Evolutionary conservation across 371 early-diverging fungal genomes (phyloP).

Genomic region (Lichtheimia corymbifera): DNA sequence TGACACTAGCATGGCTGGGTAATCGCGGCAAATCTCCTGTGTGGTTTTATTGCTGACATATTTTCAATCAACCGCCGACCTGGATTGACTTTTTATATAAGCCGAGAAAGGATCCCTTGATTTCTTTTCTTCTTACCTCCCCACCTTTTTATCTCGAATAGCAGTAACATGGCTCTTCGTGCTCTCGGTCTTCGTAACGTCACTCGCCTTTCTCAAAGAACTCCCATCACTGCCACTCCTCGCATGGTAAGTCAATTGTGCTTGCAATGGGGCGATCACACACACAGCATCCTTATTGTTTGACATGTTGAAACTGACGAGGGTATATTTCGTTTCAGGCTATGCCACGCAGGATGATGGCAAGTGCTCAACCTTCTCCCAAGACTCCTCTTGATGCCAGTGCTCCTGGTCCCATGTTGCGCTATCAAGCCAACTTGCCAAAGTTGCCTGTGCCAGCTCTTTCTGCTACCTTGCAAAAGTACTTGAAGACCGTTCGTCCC

Average conservation of each 20-base stretch:
- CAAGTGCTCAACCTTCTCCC: slow-evolving; percentile 24
- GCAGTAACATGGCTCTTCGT: slow-evolving; percentile 7
- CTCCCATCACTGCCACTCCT: background rate
- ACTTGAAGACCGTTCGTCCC: slow-evolving; percentile 78
- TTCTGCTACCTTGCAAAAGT: slow-evolving; percentile 76
- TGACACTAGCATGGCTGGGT: too few species aligned
- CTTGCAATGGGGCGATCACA: too few species aligned
- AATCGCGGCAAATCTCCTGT: too few species aligned
- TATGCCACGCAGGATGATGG: slow-evolving; percentile 22
- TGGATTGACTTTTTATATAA: too few species aligned
- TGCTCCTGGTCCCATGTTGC: slow-evolving; percentile 62
- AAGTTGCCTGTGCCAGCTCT: slow-evolving; percentile 91
- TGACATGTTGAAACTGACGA: background rate
- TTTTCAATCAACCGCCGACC: too few species aligned
- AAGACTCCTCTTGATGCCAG: slow-evolving; percentile 49
- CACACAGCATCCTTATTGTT: background rate
- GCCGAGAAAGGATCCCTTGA: too few species aligned
- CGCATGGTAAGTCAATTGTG: background rate
- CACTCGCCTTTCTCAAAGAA: slow-evolving; percentile 1
- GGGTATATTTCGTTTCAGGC: background rate
- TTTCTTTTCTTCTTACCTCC: slow-evolving; percentile 3
- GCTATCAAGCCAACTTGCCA: slow-evolving; percentile 73
- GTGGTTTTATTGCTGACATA: too few species aligned
- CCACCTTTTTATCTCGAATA: slow-evolving; percentile 1
- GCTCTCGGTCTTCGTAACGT: slow-evolving; percentile 15